phyloP scores from a whole-genome alignment of 2,329 filamentous ascomycete genomes.

The Diplodia mutila region DNA sequence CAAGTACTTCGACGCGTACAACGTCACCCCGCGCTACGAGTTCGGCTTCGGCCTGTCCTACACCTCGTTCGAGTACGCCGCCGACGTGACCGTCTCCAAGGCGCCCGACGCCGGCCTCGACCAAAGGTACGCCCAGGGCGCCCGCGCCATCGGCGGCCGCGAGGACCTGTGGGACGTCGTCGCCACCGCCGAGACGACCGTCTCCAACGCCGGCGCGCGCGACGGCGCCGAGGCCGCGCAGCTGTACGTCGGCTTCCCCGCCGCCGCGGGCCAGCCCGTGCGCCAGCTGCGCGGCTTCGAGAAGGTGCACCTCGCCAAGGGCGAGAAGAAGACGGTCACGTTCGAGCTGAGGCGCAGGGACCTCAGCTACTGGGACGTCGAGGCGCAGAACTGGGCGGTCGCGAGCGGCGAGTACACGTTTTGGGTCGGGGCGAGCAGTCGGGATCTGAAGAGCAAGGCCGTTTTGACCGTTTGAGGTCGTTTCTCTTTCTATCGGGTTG shows the following conservation, averaged over 20 bases:
- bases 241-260: conserved; percentile 29
- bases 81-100: conserved; percentile 36
- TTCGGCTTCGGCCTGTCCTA: conserved; percentile 27
- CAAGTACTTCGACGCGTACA: conserved; percentile 47
- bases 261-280: conserved; percentile 24
- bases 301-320: conserved; percentile 27
- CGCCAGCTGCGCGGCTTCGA: conserved; percentile 29
- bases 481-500: no score
- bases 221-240: conserved; percentile 29
- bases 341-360: conserved; percentile 28
- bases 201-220: conserved; percentile 28
- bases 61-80: conserved; percentile 23
- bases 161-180: conserved; percentile 25
- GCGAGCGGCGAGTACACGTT: conserved; percentile 22
- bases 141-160: conserved; percentile 20
- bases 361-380: conserved; percentile 29
- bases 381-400: conserved; percentile 29
- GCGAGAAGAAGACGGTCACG: conserved; percentile 13
- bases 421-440: conserved; percentile 25
- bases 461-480: not conserved
- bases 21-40: conserved; percentile 42
- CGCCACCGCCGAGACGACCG: conserved; percentile 9
- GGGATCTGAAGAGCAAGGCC: conserved; percentile 7
- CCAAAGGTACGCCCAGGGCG: conserved; percentile 29
- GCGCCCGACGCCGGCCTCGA: not conserved